Conservation (phyloP, 768 basidiomycete species). For the Leccinum subtestaceum region DNA sequence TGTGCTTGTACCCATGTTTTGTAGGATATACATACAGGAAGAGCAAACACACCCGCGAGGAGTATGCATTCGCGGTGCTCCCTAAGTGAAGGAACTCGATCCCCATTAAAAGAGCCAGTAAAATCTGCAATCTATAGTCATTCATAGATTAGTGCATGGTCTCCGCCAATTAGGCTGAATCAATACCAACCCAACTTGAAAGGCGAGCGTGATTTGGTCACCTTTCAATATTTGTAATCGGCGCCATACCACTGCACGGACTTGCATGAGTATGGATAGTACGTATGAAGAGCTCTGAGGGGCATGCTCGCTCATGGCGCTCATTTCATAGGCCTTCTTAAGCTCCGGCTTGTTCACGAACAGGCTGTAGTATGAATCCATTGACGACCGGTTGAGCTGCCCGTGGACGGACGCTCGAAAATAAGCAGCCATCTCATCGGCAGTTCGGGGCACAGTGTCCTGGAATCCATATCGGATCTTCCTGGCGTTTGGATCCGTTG, state of each 20-base stretch:
- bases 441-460: conserved; percentile 45
- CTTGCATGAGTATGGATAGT: conserved; percentile 44
- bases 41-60: conserved; percentile 68
- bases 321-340: conserved; percentile 43
- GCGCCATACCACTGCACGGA: conserved; percentile 42
- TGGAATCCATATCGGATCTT: conserved; percentile 43
- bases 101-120: conserved; percentile 23
- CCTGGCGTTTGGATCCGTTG: conserved; percentile 61
- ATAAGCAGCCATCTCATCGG: conserved; percentile 54
- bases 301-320: conserved; percentile 49
- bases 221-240: conserved; percentile 45
- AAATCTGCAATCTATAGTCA: conserved; percentile 34
- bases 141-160: background rate
- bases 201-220: conserved; percentile 34
- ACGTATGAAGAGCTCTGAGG: conserved; percentile 42
- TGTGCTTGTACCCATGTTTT: background rate
- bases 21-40: conserved; percentile 56
- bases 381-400: conserved; percentile 42
- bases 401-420: conserved; percentile 43
- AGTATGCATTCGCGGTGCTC: conserved; percentile 31
- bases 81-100: conserved; percentile 43
- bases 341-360: conserved; percentile 45
- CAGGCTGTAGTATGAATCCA: conserved; percentile 42
- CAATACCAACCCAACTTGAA: conserved; percentile 23
- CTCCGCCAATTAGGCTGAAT: background rate